These are phyloP conservation scores for Rhizopus microsporus DNA, from an alignment of 371 early-diverging fungal genomes.

Conservation along the genomic window DNA sequence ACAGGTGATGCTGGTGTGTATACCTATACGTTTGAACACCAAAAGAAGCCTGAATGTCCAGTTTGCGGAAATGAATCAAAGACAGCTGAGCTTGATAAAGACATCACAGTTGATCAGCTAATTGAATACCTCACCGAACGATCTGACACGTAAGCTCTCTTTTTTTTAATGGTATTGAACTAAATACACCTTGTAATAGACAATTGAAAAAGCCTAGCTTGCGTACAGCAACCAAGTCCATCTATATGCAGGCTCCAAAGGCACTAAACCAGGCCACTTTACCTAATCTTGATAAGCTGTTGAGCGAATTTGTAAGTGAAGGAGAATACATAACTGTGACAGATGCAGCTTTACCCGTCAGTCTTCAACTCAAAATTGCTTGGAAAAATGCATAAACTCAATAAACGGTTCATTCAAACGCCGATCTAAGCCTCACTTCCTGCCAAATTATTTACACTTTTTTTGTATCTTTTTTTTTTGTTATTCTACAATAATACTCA, in stretches of 20 bases:
- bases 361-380: slow-evolving; percentile 47
- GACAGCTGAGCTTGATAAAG: slow-evolving; percentile 42
- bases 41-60: slow-evolving; percentile 85
- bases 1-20: slow-evolving; percentile 89
- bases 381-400: slow-evolving; percentile 21
- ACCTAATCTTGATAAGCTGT: slow-evolving; percentile 65
- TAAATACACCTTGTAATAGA: slow-evolving; percentile 31
- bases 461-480: slow-evolving; percentile 4
- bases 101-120: slow-evolving; percentile 65
- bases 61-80: slow-evolving; percentile 77
- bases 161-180: not conserved
- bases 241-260: slow-evolving; percentile 85
- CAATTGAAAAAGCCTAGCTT: slow-evolving; percentile 83
- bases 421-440: slow-evolving; percentile 13
- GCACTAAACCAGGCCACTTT: slow-evolving; percentile 68
- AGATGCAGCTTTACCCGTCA: slow-evolving; percentile 71
- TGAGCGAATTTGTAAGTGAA: slow-evolving; percentile 67
- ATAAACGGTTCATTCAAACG: not conserved
- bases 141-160: slow-evolving; percentile 62
- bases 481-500: not conserved
- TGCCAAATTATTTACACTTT: not conserved
- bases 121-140: slow-evolving; percentile 75
- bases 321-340: slow-evolving; percentile 74
- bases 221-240: slow-evolving; percentile 53
- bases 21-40: slow-evolving; percentile 87